A percentile compares a stretch with the other conserved stretches of the same genome.
Conservation (phyloP, 2,329 filamentous ascomycete genomes). For the Fusarium verrucosum region DNA sequence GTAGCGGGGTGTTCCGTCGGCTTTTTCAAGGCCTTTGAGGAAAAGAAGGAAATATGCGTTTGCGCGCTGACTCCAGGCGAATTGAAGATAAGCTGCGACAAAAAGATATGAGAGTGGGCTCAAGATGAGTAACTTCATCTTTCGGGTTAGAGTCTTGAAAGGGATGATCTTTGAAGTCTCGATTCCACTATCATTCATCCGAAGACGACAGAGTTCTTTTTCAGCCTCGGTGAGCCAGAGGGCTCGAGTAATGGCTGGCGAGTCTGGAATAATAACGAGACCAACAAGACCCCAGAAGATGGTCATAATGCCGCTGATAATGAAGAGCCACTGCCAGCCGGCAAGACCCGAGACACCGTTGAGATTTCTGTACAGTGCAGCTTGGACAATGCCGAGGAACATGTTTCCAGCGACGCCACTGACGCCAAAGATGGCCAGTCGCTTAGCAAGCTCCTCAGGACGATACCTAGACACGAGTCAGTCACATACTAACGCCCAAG, state of each 20-base stretch:
- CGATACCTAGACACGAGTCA: conserved; percentile 18
- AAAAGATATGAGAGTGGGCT: conserved; percentile 45
- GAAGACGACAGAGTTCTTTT: conserved; percentile 13
- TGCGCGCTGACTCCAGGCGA: conserved; percentile 50
- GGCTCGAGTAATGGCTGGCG: conserved; percentile 33
- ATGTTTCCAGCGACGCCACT: conserved; percentile 40
- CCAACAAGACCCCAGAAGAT: conserved; percentile 38
- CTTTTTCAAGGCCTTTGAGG: conserved; percentile 45
- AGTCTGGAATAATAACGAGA: conserved; percentile 36
- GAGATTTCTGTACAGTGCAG: conserved; percentile 34
- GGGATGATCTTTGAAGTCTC: conserved; percentile 34
- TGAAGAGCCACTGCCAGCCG: conserved; percentile 40
- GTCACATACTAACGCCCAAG: rapidly evolving
- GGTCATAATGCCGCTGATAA: conserved; percentile 34
- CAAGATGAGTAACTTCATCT: conserved; percentile 26
- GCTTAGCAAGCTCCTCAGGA: conserved; percentile 35
- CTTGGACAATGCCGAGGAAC: conserved; percentile 40
- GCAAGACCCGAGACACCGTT: conserved; percentile 33
- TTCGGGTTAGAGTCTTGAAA: conserved; percentile 17
- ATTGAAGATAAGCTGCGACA: conserved; percentile 46
- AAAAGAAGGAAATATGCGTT: conserved; percentile 50
- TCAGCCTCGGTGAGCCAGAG: conserved; percentile 23
- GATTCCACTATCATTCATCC: conserved; percentile 35
- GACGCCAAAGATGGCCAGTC: conserved; percentile 38
- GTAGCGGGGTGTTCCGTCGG: conserved; percentile 37